Evolutionary conservation across 2,329 filamentous ascomycete genomes (phyloP).

Genomic region (Diaporthe velutina): DNA sequence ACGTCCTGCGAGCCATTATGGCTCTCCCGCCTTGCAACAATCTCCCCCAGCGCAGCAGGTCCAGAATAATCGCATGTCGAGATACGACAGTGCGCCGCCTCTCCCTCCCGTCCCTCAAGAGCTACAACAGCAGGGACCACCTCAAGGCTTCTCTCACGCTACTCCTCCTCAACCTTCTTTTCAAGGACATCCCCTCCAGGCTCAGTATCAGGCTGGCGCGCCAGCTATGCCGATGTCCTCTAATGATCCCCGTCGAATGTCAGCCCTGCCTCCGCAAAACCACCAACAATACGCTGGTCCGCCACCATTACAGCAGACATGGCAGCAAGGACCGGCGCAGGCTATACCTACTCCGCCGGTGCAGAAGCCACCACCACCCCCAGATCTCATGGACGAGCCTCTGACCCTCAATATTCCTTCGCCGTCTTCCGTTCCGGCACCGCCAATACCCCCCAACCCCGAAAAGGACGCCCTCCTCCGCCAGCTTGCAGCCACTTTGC

Average conservation of each 20-base stretch:
- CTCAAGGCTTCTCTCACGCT: constrained; percentile 38
- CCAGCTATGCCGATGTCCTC: constrained; percentile 38
- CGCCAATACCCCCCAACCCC: constrained; percentile 93
- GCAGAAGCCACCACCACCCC: constrained; percentile 59
- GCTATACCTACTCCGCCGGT: constrained; percentile 42
- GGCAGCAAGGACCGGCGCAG: constrained; percentile 42
- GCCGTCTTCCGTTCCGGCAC: constrained; percentile 70
- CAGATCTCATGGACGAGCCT: constrained; percentile 70
- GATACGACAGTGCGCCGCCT: constrained; percentile 51
- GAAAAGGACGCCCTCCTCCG: constrained; percentile 90
- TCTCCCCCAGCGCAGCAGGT: constrained; percentile 37
- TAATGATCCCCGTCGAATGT: constrained; percentile 33
- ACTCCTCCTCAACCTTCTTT: constrained; percentile 46
- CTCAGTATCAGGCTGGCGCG: constrained; percentile 40
- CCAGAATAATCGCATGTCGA: constrained; percentile 46
- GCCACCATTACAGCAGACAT: constrained; percentile 40
- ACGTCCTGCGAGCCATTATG: constrained; percentile 43
- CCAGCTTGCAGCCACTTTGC: constrained; percentile 79
- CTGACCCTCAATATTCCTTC: constrained; percentile 64
- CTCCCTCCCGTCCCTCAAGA: constrained; percentile 45
- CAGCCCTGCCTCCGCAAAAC: constrained; percentile 37
- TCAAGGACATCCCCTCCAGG: constrained; percentile 29
- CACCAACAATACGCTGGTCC: constrained; percentile 45
- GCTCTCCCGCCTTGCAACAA: constrained; percentile 18
- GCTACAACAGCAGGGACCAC: constrained; percentile 23